A percentile compares a stretch with the other conserved stretches of the same genome.
These are phyloP conservation scores for Wickerhamomyces sydowiorum DNA, from an alignment of 805 yeast species.

Conservation along the genomic window DNA sequence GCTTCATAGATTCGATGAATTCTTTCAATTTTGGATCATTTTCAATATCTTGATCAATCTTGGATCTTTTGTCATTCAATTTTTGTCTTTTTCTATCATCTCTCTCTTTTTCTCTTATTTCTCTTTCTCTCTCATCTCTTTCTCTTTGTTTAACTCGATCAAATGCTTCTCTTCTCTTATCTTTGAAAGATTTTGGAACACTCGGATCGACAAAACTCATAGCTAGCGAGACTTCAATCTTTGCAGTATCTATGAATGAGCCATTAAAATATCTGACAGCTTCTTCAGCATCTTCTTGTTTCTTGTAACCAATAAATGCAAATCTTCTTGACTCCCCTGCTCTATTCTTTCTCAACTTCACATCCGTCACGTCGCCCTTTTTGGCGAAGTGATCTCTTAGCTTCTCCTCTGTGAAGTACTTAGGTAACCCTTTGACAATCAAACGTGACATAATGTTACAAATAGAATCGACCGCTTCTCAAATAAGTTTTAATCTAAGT, in stretches of 20 bases:
- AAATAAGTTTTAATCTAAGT: too few relatives aligned
- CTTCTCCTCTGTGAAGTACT: constrained; percentile 68
- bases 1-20: constrained; percentile 78
- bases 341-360: constrained; percentile 72
- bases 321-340: constrained; percentile 88
- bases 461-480: too few relatives aligned
- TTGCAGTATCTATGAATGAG: constrained; percentile 78
- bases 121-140: constrained; percentile 35
- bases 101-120: constrained; percentile 33
- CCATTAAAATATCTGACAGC: constrained; percentile 74
- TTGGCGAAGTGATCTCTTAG: constrained; percentile 57
- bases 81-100: constrained; percentile 19
- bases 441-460: constrained; percentile 80
- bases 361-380: constrained; percentile 76
- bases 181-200: constrained; percentile 63
- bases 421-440: constrained; percentile 86
- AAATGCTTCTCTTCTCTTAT: constrained; percentile 44
- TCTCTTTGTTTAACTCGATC: constrained; percentile 42
- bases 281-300: constrained; percentile 64
- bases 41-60: constrained; percentile 56
- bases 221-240: constrained; percentile 74
- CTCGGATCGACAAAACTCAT: constrained; percentile 80
- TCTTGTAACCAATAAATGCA: constrained; percentile 85
- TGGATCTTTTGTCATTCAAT: constrained; percentile 19
- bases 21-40: constrained; percentile 68